These are phyloP conservation scores for Acanthamoeba lenticulata DNA, from an alignment of 208 protist species.

Conservation along the genomic window DNA sequence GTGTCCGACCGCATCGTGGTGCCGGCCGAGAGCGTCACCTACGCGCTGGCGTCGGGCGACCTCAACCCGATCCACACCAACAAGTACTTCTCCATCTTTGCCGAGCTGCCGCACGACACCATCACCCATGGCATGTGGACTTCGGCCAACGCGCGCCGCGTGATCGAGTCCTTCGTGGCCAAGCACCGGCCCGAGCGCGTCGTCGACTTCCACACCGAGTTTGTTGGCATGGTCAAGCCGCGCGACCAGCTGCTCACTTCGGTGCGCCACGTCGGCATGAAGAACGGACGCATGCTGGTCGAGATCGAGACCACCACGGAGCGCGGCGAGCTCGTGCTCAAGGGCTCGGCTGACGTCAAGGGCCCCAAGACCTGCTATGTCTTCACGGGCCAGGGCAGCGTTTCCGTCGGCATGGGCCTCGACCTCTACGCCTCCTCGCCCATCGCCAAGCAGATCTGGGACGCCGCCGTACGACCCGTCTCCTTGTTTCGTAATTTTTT, in stretches of 20 bases:
- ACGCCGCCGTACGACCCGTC: conserved; percentile 60
- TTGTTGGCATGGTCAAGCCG: conserved; percentile 86
- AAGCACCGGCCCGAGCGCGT: conserved; percentile 80
- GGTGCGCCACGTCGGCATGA: conserved; percentile 86
- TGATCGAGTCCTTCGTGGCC: conserved; percentile 82
- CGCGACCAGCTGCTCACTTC: conserved; percentile 80
- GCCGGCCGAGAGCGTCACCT: conserved; percentile 68
- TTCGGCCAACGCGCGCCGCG: conserved; percentile 73
- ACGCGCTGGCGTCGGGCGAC: conserved; percentile 84
- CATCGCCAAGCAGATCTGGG: conserved; percentile 82
- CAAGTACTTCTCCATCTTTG: conserved; percentile 82
- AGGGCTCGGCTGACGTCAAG: conserved; percentile 82
- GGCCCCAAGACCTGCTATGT: conserved; percentile 84
- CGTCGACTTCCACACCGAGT: conserved; percentile 78
- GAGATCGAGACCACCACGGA: conserved; percentile 61
- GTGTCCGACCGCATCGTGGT: conserved; percentile 39
- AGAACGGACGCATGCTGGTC: conserved; percentile 74
- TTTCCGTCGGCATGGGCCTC: conserved; percentile 86
- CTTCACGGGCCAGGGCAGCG: conserved; percentile 88
- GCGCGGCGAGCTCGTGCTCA: conserved; percentile 76
- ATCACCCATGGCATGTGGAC: conserved; percentile 90
- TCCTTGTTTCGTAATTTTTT: not conserved
- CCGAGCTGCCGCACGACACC: conserved; percentile 82
- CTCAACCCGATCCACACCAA: conserved; percentile 88
- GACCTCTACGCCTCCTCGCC: conserved; percentile 85